Conservation (phyloP, 208 protist genomes). For the Naegleria gruberi region DNA sequence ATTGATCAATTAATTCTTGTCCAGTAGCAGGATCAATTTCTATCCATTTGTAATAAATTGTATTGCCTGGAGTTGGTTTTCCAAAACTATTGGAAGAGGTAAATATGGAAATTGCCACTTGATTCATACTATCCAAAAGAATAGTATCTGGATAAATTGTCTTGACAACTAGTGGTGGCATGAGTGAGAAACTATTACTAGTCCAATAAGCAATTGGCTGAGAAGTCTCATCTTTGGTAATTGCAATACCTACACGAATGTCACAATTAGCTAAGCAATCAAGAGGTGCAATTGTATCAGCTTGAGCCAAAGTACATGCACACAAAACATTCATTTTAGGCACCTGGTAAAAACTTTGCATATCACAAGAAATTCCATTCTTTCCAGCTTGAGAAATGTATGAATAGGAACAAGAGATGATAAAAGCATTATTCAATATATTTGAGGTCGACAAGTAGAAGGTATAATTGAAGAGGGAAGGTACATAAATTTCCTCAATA, state of each 20-base stretch:
- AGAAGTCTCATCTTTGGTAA: background rate
- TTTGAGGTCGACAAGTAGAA: background rate
- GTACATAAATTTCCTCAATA: background rate
- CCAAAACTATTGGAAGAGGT: background rate
- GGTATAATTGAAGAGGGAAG: background rate
- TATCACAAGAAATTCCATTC: background rate
- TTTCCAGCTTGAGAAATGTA: no score
- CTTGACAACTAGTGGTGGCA: background rate
- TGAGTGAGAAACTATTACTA: background rate
- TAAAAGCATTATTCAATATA: no score
- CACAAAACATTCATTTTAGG: background rate
- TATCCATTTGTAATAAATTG: background rate
- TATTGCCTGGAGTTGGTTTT: background rate
- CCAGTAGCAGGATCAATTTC: background rate
- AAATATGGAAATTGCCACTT: background rate
- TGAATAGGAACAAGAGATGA: no score
- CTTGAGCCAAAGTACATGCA: background rate
- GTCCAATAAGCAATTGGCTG: background rate
- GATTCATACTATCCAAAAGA: background rate
- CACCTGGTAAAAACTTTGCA: background rate
- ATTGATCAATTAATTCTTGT: background rate
- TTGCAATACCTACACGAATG: background rate
- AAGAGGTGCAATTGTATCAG: background rate
- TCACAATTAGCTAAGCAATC: background rate
- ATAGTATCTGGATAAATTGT: background rate